A percentile compares a stretch with the other conserved stretches of the same genome.
These are phyloP conservation scores for Spirogloea muscicola DNA, from an alignment of 139 green algal genomes.

Conservation along the genomic window DNA sequence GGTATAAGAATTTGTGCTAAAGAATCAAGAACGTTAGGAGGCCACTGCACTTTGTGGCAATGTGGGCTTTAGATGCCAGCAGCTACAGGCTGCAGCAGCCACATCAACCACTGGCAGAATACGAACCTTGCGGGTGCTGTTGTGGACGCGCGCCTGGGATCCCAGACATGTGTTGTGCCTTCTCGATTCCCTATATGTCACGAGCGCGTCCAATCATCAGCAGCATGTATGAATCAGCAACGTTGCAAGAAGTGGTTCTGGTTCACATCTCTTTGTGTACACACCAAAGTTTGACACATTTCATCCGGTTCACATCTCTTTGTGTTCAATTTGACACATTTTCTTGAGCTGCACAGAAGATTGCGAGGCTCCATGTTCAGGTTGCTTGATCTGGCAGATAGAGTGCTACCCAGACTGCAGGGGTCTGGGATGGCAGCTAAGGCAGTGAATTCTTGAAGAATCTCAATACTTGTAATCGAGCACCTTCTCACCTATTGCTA, in stretches of 20 bases:
- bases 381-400: too few species aligned
- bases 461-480: too few species aligned
- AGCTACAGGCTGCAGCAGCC: too few species aligned
- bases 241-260: neutral
- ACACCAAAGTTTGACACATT: neutral
- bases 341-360: neutral
- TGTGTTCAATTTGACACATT: neutral
- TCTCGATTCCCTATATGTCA: neutral
- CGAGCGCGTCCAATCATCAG: neutral
- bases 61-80: too few species aligned
- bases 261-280: neutral
- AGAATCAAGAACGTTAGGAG: too few species aligned
- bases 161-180: neutral
- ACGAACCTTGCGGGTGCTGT: neutral
- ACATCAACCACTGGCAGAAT: neutral
- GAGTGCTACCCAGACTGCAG: too few species aligned
- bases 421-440: too few species aligned
- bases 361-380: too few species aligned
- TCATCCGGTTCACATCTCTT: neutral
- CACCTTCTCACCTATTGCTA: conserved; percentile 29
- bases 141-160: neutral
- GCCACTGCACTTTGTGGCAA: too few species aligned
- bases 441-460: too few species aligned
- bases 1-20: too few species aligned
- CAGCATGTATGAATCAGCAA: neutral